Evolutionary conservation across 108 stramenopile genomes (phyloP).

Genomic region (Nannochloropsis gaditana): DNA sequence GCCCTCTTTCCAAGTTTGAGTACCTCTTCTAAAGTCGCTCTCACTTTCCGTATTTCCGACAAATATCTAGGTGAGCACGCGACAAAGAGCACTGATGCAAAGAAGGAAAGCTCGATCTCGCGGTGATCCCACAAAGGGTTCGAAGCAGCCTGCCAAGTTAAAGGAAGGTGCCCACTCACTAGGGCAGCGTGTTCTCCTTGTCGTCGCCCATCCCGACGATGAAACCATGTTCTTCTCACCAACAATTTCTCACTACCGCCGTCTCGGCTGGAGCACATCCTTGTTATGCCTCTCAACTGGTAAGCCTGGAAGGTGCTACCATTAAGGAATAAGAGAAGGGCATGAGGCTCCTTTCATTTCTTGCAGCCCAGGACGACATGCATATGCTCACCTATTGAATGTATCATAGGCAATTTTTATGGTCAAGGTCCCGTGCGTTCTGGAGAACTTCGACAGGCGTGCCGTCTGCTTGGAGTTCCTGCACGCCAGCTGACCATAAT

Average conservation of each 20-base stretch:
- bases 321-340: too few relatives aligned
- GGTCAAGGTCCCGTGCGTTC: conserved; percentile 47
- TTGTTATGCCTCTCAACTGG: conserved; percentile 58
- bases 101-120: too few relatives aligned
- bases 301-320: background rate
- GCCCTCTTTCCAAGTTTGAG: too few relatives aligned
- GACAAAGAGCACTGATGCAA: too few relatives aligned
- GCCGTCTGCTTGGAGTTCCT: conserved; percentile 26
- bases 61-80: too few relatives aligned
- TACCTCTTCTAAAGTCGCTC: too few relatives aligned
- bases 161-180: too few relatives aligned
- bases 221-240: conserved; percentile 63
- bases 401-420: conserved; percentile 44
- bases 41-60: too few relatives aligned
- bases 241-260: conserved; percentile 22
- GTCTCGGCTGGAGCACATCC: conserved; percentile 21
- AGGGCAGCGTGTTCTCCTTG: conserved; percentile 29
- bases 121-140: too few relatives aligned
- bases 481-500: background rate
- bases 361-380: too few relatives aligned
- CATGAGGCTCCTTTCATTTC: background rate
- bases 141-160: too few relatives aligned
- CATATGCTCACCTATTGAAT: background rate
- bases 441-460: conserved; percentile 45
- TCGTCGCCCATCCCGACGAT: conserved; percentile 62